Base-by-base conservation (phyloP, 1,139 yeast species). In the Spathaspora sp. region DNA sequence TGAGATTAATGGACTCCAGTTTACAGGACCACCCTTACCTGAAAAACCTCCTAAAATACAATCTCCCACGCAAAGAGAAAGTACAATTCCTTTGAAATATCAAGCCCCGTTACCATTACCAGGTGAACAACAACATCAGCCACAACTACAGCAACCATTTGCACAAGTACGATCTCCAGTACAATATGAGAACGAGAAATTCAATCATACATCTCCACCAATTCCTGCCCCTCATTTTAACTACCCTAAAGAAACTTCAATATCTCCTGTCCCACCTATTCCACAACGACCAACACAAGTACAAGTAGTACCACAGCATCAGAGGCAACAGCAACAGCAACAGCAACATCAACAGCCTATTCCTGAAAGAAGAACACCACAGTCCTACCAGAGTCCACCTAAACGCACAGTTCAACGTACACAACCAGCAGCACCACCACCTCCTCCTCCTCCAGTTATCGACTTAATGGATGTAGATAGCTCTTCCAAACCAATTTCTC, bases 11-110 rank as follows among this genome's bases (percentile, higher is more conserved):
- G 44, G 43, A 2, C 48, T 53, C 3, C 56, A 49, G 34, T 20
- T 38, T 1, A 51, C 58, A 7, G 63, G 61, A 3, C 78, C 82
- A 0, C 84, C 84, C 0, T 72, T 80, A 10, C 80, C 74, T 47
- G 72, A 78, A 0, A 70, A 68, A 52, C 54, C 52, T 7, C 44
- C 47, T 15, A 41, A 49, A 42, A 51, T 15, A 23, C 51, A 49
- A 25, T 39, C 41, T 7, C 42, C 50, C n/a, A 44, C 36, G 15
- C 26, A 37, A 27, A 17, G 17, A 13, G 16, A 26, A 11, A 11
- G 34, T 2, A 8, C 36, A 1, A 43, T 64, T 10, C 74, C 74
- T 2, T 48, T 59, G 33, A 67, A 64, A 43, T 70, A 70, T 51
- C 70, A 60, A 46, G 45, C 60, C 1, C 74, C 76, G 7, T 56